Evolutionary conservation across 2,329 filamentous ascomycete genomes (phyloP), one percentile per base, ranked within the genome.

Genomic region (Fusarium pininemorale): DNA sequence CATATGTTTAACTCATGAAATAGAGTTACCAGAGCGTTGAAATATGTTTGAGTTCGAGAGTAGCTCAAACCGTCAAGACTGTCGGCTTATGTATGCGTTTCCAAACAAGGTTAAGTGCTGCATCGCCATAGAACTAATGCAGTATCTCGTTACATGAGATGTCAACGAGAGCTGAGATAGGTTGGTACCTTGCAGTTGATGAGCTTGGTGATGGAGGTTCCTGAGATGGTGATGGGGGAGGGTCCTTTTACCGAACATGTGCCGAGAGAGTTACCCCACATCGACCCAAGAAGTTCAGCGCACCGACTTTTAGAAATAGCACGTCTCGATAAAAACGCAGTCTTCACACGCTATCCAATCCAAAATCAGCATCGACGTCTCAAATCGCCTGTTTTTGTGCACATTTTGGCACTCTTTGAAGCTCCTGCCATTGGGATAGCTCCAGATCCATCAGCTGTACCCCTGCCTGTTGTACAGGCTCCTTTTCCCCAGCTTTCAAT

Each of bases 271-370:
- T 50, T 75, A 76, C 82, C 81, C 81, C 82, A 83, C 82, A 82
- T 80, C 67, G 79, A 77, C 78, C 51, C 78, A 76, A 82, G 80
- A 79, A 80, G 69, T 80, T 81, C 76, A 78, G 66, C 77, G 78
- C 81, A 82, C 81, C 82, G 81, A 83, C 80, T 84, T 82, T 83
- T 82, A 77, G 77, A 79, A 81, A 80, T 77, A 78, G 77, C 80
- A 77, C 75, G 56, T 75, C 69, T 76, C 61, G 74, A 79, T 81
- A 83, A 82, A 82, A 82, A 81, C 81, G 81, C 81, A 82, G 76
- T 65, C 64, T 69, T 61, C 62, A 63, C 57, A 77, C 66, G 63
- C 67, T 73, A 64, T 69, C 66, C 44, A 58, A 66, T 60, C 60
- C 53, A 70, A 76, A 70, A 75, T 59, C 62, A 68, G 54, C 66